Percentiles rank a stretch among this genome's conserved stretches.
phyloP scores from a whole-genome alignment of 768 basidiomycete species.

The Daedaleopsis sinensis region DNA sequence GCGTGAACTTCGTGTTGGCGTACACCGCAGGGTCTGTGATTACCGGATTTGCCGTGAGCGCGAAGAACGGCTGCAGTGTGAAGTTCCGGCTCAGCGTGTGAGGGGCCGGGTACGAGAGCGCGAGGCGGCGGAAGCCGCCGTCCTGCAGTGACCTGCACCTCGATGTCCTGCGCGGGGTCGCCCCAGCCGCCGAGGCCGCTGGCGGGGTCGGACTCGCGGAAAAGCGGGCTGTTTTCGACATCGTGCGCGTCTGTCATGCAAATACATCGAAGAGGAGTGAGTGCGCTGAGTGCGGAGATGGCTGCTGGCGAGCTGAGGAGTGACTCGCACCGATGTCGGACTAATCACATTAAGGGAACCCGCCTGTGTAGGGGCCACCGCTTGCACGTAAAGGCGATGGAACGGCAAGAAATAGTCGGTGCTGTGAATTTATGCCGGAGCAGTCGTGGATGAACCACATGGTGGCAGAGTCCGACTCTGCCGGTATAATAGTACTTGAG shows the following conservation, averaged over 20 bases:
- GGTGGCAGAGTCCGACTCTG: too few species aligned
- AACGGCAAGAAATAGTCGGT: slow-evolving; percentile 32
- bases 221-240: slow-evolving; percentile 25
- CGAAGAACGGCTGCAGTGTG: slow-evolving; percentile 34
- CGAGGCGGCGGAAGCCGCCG: slow-evolving; percentile 33
- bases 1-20: slow-evolving; percentile 33
- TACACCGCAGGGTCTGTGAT: slow-evolving; percentile 23
- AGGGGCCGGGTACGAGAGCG: slow-evolving; percentile 35
- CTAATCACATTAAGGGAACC: slow-evolving; percentile 35
- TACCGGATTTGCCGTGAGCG: slow-evolving; percentile 7
- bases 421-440: slow-evolving; percentile 21
- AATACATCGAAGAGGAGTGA: background rate
- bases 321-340: slow-evolving; percentile 22
- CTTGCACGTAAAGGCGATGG: slow-evolving; percentile 30
- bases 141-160: slow-evolving; percentile 28
- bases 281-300: too few species aligned
- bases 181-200: slow-evolving; percentile 35
- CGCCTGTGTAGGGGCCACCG: slow-evolving; percentile 26
- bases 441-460: too few species aligned
- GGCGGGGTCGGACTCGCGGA: slow-evolving; percentile 23
- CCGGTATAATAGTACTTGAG: too few species aligned
- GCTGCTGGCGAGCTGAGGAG: background rate
- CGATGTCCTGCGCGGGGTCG: slow-evolving; percentile 22
- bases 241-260: slow-evolving; percentile 25
- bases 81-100: slow-evolving; percentile 38